These are phyloP conservation scores for Otatea glauca DNA, from an alignment of 176 grass and related monocot genomes.

Conservation along the genomic window DNA sequence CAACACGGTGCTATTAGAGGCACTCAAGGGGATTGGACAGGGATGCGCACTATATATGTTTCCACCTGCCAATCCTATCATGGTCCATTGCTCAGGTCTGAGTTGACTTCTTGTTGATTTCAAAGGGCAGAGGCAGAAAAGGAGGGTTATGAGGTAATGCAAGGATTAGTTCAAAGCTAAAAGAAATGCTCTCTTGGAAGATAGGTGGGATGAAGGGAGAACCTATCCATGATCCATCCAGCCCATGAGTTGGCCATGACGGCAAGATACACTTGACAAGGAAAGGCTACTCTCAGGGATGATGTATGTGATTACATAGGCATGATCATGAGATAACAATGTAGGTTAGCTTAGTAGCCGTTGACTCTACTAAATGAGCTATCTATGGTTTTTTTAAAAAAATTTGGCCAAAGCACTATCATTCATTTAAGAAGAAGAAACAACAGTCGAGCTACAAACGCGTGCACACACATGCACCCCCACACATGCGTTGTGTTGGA, in stretches of 20 bases:
- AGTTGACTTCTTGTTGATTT: constrained; percentile 47
- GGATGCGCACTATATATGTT: constrained; percentile 43
- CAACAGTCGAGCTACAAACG: too few relatives aligned
- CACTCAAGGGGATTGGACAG: constrained; percentile 50
- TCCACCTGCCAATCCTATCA: constrained; percentile 45
- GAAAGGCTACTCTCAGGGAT: constrained; percentile 45
- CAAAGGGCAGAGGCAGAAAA: constrained; percentile 22
- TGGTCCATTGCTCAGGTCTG: constrained; percentile 25
- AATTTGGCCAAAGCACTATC: too few relatives aligned
- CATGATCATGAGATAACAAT: constrained; percentile 38
- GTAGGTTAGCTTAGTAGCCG: constrained; percentile 39
- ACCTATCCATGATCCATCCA: constrained; percentile 20
- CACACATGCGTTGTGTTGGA: too few relatives aligned
- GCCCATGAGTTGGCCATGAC: constrained; percentile 47
- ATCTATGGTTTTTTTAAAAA: neutral
- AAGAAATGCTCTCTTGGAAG: neutral
- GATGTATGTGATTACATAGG: constrained; percentile 39
- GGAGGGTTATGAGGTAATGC: constrained; percentile 24
- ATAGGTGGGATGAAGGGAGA: constrained; percentile 23
- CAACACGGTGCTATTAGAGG: constrained; percentile 43
- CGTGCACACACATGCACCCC: too few relatives aligned
- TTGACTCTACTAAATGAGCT: constrained; percentile 32
- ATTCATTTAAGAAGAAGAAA: too few relatives aligned
- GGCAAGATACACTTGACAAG: constrained; percentile 42
- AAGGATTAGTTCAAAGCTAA: constrained; percentile 33